Evolutionary conservation across 2,329 filamentous ascomycete species (phyloP).

Genomic region (Sarocladium brachiariae): DNA sequence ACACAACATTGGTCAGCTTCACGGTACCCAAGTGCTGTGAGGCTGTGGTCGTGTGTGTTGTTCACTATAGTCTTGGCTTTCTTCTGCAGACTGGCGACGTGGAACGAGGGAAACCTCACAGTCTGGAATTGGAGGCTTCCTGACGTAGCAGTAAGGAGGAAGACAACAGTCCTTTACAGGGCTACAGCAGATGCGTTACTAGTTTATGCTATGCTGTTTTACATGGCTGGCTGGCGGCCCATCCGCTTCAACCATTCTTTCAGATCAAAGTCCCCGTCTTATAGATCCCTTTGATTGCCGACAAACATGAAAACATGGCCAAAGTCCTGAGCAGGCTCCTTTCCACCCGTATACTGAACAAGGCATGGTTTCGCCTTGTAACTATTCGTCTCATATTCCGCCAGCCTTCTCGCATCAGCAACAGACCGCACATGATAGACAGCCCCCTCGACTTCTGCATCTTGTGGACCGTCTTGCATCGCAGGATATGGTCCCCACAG

Average conservation of each 20-base stretch:
- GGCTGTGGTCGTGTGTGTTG: no score
- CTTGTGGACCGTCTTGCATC: constrained; percentile 4
- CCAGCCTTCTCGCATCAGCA: background rate
- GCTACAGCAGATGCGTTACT: no score
- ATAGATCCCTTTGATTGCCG: constrained; percentile 8
- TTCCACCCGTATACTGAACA: constrained; percentile 7
- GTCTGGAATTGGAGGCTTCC: no score
- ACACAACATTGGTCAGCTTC: no score
- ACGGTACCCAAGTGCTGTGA: no score
- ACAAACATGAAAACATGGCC: constrained; percentile 10
- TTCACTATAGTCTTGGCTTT: no score
- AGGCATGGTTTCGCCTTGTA: constrained; percentile 1
- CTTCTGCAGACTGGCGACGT: no score
- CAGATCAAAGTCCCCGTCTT: constrained; percentile 8
- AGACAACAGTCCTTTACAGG: no score
- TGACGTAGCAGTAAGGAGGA: no score
- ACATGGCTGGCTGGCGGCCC: background rate
- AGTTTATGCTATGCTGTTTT: no score
- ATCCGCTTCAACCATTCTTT: constrained; percentile 1
- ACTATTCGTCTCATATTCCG: constrained; percentile 9
- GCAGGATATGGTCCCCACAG: constrained; percentile 9
- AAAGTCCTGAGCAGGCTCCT: background rate
- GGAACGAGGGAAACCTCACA: no score
- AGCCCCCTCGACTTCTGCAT: constrained; percentile 1
- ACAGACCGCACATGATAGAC: constrained; percentile 9